Percentiles rank a stretch among this genome's conserved stretches.
Conservation (phyloP, 23 red algal genomes). For the Cyanidium caldarium region DNA sequence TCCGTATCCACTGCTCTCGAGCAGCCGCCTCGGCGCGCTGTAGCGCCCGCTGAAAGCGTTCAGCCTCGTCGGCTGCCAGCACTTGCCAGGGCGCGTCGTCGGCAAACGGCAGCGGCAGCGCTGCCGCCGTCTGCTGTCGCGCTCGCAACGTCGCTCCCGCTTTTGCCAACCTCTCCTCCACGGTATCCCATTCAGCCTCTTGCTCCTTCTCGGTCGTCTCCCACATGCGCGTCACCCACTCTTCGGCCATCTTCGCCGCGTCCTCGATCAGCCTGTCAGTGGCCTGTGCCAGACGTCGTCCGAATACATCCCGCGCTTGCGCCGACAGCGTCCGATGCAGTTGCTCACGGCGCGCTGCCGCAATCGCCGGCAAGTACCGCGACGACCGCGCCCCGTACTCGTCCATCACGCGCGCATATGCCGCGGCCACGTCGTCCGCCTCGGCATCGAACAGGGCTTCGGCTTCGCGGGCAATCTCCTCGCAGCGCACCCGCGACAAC, state of each 20-base stretch:
- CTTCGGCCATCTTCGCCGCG: background rate
- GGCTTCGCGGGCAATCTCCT: constrained; percentile 67
- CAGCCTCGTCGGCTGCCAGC: no score
- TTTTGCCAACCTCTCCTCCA: constrained; percentile 18
- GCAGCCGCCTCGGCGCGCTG: no score
- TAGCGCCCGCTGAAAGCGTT: no score
- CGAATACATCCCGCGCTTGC: constrained; percentile 31
- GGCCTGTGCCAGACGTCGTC: constrained; percentile 24
- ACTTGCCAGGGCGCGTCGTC: no score
- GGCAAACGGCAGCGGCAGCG: constrained; percentile 21
- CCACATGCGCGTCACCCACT: constrained; percentile 19
- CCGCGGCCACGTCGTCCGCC: background rate
- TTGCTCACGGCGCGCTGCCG: constrained; percentile 26
- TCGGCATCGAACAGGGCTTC: background rate
- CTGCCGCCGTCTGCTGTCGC: background rate
- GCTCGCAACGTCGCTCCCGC: no score
- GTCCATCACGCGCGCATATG: constrained; percentile 15
- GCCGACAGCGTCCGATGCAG: constrained; percentile 22
- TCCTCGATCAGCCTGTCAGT: no score
- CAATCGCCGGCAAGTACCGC: constrained; percentile 35
- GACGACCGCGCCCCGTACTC: constrained; percentile 21
- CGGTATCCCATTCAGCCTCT: constrained; percentile 4
- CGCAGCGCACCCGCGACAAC: constrained; percentile 72
- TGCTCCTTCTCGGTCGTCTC: constrained; percentile 1
- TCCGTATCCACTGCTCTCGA: no score